phyloP scores from a whole-genome alignment of 169 alveolate species.

The Plasmodium malariae region DNA sequence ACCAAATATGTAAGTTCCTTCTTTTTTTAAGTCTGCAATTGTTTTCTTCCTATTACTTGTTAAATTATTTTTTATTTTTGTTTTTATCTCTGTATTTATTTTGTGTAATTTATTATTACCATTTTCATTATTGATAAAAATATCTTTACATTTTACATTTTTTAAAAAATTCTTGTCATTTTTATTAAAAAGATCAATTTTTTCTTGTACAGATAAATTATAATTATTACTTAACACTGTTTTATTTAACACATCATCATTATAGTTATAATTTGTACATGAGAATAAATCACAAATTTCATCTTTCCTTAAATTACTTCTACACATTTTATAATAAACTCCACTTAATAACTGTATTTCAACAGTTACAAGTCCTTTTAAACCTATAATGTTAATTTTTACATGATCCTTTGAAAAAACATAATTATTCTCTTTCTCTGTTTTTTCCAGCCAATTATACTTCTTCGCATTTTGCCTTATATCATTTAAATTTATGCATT shows the following conservation, averaged over 20 bases:
- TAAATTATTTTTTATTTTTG: conserved; percentile 12
- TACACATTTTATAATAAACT: conserved; percentile 39
- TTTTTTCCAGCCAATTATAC: conserved; percentile 31
- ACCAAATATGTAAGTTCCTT: neutral
- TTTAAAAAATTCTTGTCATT: conserved; percentile 36
- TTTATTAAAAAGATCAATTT: conserved; percentile 53
- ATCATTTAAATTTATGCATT: conserved; percentile 23
- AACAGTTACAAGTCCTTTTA: conserved; percentile 48
- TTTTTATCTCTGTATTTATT: neutral
- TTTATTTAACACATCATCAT: conserved; percentile 25
- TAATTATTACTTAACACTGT: conserved; percentile 40
- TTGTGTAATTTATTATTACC: neutral
- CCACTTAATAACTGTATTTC: conserved; percentile 38
- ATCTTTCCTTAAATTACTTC: conserved; percentile 37
- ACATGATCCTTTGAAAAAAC: conserved; percentile 47
- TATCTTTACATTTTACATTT: conserved; percentile 6
- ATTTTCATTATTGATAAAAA: neutral
- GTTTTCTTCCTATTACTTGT: neutral
- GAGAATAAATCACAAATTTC: conserved; percentile 31
- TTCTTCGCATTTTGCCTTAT: conserved; percentile 36
- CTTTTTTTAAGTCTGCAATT: neutral
- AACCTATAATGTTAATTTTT: conserved; percentile 37
- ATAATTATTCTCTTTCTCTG: conserved; percentile 19
- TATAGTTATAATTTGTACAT: neutral
- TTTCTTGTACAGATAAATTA: conserved; percentile 39